Conservation (phyloP, 2,329 filamentous ascomycete species). For the Sordariomycetes sp. region DNA sequence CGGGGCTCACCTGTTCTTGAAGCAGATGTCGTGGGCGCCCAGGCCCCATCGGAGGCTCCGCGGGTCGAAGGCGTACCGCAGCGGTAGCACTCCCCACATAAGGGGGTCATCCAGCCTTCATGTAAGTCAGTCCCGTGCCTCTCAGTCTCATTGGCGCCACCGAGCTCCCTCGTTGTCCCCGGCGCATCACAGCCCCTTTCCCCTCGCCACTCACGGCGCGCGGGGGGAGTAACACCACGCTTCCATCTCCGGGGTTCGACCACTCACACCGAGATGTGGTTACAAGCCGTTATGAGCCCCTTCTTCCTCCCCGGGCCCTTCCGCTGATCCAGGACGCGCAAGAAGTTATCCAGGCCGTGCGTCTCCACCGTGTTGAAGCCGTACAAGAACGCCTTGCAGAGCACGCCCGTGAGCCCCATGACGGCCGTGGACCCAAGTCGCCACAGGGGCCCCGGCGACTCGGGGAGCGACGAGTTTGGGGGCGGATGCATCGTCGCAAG, state of each 20-base stretch:
- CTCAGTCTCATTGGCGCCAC: neutral
- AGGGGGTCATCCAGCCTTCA: slow-evolving; percentile 81
- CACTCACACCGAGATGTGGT: slow-evolving; percentile 25
- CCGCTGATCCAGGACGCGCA: slow-evolving; percentile 62
- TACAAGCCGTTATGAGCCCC: slow-evolving; percentile 64
- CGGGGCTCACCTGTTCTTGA: slow-evolving; percentile 58
- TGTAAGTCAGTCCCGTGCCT: slow-evolving; percentile 1
- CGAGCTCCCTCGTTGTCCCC: neutral
- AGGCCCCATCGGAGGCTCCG: slow-evolving; percentile 77
- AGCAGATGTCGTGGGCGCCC: slow-evolving; percentile 92
- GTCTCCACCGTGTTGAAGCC: slow-evolving; percentile 64
- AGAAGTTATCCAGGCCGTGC: slow-evolving; percentile 61
- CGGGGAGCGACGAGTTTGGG: slow-evolving; percentile 7
- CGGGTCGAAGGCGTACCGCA: slow-evolving; percentile 57
- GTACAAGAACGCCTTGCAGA: slow-evolving; percentile 65
- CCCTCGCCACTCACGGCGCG: neutral
- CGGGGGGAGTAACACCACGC: too few relatives aligned
- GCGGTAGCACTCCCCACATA: slow-evolving; percentile 80
- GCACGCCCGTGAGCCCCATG: slow-evolving; percentile 58
- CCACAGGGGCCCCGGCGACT: slow-evolving; percentile 51
- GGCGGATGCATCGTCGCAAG: neutral
- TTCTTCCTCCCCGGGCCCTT: slow-evolving; percentile 50
- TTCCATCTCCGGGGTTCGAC: slow-evolving; percentile 38
- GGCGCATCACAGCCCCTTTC: neutral
- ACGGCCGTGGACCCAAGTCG: slow-evolving; percentile 59